A percentile compares a stretch with the other conserved stretches of the same genome.
Conservation (phyloP, 768 basidiomycete species). For the Tremella fuciformis region DNA sequence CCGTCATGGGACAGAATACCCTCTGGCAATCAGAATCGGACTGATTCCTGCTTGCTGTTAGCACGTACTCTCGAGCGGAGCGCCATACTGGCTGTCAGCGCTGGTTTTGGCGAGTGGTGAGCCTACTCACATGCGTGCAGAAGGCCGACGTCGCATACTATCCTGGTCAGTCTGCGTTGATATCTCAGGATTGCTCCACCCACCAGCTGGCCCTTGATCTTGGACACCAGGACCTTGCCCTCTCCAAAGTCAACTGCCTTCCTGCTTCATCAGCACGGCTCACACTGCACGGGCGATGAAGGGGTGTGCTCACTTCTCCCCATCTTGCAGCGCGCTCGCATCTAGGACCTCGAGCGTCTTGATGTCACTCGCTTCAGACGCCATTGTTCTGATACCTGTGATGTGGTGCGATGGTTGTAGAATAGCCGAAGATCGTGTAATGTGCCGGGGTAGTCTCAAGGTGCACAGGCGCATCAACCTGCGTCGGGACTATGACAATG, state of each 20-base stretch:
- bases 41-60: not conserved
- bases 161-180: not conserved
- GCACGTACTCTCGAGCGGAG: conserved; percentile 64
- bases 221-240: conserved; percentile 70
- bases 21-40: conserved; percentile 61
- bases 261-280: conserved; percentile 54
- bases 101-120: not conserved
- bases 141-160: conserved; percentile 68
- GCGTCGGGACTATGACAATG: not conserved
- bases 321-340: conserved; percentile 62
- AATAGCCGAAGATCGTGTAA: not conserved
- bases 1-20: conserved; percentile 77
- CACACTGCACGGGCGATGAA: not conserved
- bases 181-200: conserved; percentile 9
- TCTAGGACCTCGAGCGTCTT: conserved; percentile 56
- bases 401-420: not conserved
- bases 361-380: conserved; percentile 11
- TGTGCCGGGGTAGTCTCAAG: not conserved
- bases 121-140: conserved; percentile 67
- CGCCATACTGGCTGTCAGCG: conserved; percentile 62
- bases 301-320: conserved; percentile 58
- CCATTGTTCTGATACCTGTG: conserved; percentile 2
- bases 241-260: conserved; percentile 78
- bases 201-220: conserved; percentile 67
- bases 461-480: conserved; percentile 5